phyloP scores from a whole-genome alignment of 2,329 filamentous ascomycete genomes.

The Gyromitra esculenta region DNA sequence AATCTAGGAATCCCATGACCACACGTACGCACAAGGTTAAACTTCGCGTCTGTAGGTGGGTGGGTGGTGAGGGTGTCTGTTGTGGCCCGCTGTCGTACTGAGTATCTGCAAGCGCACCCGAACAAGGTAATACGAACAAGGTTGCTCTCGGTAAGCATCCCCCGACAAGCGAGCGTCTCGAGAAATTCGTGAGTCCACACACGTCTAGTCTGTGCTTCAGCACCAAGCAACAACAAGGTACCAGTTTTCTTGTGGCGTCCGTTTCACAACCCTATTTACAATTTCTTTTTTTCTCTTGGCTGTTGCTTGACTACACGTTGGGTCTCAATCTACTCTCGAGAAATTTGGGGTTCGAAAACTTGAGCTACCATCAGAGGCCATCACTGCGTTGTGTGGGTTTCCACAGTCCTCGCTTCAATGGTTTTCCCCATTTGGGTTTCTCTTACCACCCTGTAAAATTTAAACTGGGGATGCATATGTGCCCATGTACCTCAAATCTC shows the following conservation, averaged over 20 bases:
- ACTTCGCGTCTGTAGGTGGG: too few relatives aligned
- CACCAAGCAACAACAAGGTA: background rate
- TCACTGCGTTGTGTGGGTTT: background rate
- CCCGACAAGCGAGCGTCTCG: conserved; percentile 29
- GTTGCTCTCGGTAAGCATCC: conserved; percentile 21
- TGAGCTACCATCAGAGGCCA: background rate
- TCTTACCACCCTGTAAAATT: background rate
- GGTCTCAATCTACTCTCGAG: background rate
- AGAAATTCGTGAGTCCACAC: background rate
- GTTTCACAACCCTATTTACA: conserved; percentile 7
- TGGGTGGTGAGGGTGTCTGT: too few relatives aligned
- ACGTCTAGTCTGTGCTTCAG: conserved; percentile 5
- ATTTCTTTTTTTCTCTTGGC: conserved; percentile 5
- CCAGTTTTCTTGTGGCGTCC: conserved; percentile 6
- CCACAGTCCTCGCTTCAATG: conserved; percentile 7
- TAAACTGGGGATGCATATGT: background rate
- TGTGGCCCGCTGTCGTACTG: too few relatives aligned
- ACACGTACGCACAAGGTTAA: too few relatives aligned
- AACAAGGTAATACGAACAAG: background rate
- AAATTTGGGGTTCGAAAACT: background rate
- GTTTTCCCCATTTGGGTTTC: background rate
- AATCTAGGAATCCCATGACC: too few relatives aligned
- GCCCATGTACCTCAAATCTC: background rate
- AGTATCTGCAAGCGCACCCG: background rate
- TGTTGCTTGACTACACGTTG: background rate